These are phyloP conservation scores for Fusarium metavorans DNA, from an alignment of 2,329 filamentous ascomycete genomes.

Conservation along the genomic window DNA sequence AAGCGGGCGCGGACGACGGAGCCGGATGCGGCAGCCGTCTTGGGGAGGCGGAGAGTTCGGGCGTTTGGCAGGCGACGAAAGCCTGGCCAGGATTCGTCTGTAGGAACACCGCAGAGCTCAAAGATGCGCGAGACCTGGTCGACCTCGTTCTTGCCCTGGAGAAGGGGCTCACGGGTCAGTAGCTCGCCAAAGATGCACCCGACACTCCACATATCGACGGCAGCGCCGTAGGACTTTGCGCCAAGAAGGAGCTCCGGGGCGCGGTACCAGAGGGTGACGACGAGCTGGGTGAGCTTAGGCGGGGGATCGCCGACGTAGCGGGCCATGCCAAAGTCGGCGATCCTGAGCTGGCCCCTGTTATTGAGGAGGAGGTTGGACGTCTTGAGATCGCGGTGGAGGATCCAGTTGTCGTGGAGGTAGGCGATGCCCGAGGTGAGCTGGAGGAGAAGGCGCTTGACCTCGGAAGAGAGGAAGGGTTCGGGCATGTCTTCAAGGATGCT, in stretches of 20 bases:
- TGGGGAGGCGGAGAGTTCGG: conserved; percentile 78
- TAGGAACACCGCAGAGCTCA: conserved; percentile 87
- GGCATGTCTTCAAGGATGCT: conserved; percentile 93
- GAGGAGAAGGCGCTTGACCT: conserved; percentile 88
- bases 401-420: conserved; percentile 90
- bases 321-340: conserved; percentile 98
- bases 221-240: conserved; percentile 76
- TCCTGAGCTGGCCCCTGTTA: conserved; percentile 93
- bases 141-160: conserved; percentile 93
- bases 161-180: conserved; percentile 81
- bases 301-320: conserved; percentile 85
- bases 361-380: conserved; percentile 94
- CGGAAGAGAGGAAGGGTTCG: conserved; percentile 91
- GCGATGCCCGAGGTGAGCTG: conserved; percentile 85
- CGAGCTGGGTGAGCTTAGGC: conserved; percentile 85
- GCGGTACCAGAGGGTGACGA: conserved; percentile 98
- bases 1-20: conserved; percentile 81
- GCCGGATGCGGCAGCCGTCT: conserved; percentile 54
- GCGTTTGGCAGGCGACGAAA: conserved; percentile 92
- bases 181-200: conserved; percentile 97
- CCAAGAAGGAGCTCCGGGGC: conserved; percentile 91
- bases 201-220: conserved; percentile 95
- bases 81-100: conserved; percentile 83
- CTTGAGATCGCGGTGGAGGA: conserved; percentile 93
- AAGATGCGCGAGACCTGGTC: conserved; percentile 91